Base-by-base conservation (phyloP, 495 filamentous ascomycete species). In the Penicillium paradoxum region DNA sequence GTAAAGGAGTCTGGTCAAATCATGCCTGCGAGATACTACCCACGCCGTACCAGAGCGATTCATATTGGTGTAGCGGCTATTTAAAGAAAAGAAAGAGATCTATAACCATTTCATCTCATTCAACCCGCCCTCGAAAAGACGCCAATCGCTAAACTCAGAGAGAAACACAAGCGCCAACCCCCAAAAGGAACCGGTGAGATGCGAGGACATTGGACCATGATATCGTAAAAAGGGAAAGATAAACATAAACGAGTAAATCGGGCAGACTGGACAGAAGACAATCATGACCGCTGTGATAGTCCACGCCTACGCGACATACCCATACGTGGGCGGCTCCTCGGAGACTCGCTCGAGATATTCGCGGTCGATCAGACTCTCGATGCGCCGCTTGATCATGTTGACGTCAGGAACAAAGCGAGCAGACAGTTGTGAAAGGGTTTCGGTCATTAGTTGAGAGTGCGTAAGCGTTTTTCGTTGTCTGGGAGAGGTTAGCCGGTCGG, bases 341-440 rank as follows among this genome's bases (percentile, higher is more conserved):
- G 90, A 87, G 0, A 92, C 74, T 22, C 93, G 83, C 68, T 95
- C 92, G n/a, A 99, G 71, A 62, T 97, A 99, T 63, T 99, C 93
- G 40, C 91, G 80, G 55, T 87, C 85, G 46, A 99, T 93, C 56
- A 99, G 69, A 59, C 86, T 88, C 66, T 99, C 93, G 51, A 99
- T 89, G n/a, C 88, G 83, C 63, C 83, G 85, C 75, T 99, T 99
- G 71, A 97, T 86, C 79, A 97, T 88, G 34, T 79, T 77, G 29
- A 97, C 77, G 53, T 97, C 92, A 0, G 93, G 95, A 52, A 85
- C 85, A 73, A 99, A 99, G 46, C 91, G 85, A 21, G 74, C 64
- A 1, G 81, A 75, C 2, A 97, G 76, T 64, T 95, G 89, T 40
- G 78, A 74, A 50, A 99, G 85, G 10, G 93, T 89, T 70, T 97